Evolutionary conservation across 495 filamentous ascomycete genomes (phyloP), one percentile per base, ranked within the genome.

Genomic region (Aspergillus cristatus): DNA sequence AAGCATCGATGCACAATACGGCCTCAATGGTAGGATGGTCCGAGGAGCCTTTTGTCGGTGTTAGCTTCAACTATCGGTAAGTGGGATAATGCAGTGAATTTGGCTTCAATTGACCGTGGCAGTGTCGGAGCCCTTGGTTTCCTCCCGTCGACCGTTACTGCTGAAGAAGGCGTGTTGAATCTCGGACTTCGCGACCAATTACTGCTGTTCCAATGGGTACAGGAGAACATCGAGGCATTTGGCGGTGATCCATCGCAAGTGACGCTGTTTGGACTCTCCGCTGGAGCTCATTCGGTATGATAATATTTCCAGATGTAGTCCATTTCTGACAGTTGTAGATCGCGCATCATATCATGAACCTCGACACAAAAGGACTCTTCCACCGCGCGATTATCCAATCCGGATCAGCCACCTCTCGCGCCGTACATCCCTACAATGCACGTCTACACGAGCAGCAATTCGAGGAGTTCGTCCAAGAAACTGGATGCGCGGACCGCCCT

Each of bases 41-140:
- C 1, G 62, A 68, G 16, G 58, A 58, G 7, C 70, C 70, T 3
- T 66, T 83, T 22, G 55, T 83, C 18, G 71, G 64, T 11, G 58
- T 81, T 16, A 78, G 69, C 49, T 79, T 82, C 48, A 78, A 77
- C 8, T 63, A 63, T 32, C 72, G 48, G 43, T 46, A 28, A 26
- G 20, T 26, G 14, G 14, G 5, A 14, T 30, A n/a, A 6, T n/a
- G 4, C 4, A 8, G 8, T 24, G 8, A 24, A 4, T 24, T 24
- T 24, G 8, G n/a, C n/a, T n/a, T n/a, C n/a, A n/a, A n/a, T n/a
- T n/a, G 8, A 24, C 20, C 4, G 20, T 24, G 20, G 20, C 20
- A 44, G 78, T 1, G 51, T 82, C 26, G 78, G 78, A n/a, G 71
- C 78, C 1, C 56, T 84, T 18, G 79, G 79, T 6, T 84, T 82